Percentiles rank a stretch among this genome's conserved stretches.
Conservation (phyloP, 805 yeast species). For the Teunomyces stri region DNA sequence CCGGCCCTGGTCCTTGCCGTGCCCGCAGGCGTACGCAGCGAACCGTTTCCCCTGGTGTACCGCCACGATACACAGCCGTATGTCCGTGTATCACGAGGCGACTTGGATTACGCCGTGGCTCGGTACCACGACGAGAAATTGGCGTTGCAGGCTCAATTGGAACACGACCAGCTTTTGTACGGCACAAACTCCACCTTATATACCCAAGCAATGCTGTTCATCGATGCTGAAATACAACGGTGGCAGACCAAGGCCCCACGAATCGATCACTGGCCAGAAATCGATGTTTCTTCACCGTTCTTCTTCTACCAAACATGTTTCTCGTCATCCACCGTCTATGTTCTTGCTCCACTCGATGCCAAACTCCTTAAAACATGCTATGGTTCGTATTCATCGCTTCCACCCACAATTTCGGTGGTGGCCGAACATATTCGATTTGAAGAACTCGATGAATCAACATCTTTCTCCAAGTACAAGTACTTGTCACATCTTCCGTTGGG, state of each 20-base stretch:
- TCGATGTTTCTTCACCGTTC: conserved; percentile 26
- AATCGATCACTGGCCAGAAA: too few species aligned
- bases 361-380: conserved; percentile 65
- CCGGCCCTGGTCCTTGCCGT: conserved; percentile 49
- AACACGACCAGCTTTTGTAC: conserved; percentile 59
- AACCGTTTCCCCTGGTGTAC: conserved; percentile 56
- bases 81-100: conserved; percentile 70
- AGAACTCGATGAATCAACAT: conserved; percentile 59
- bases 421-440: conserved; percentile 73
- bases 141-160: conserved; percentile 48
- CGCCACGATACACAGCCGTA: conserved; percentile 37
- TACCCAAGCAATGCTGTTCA: conserved; percentile 53
- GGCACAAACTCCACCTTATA: conserved; percentile 58
- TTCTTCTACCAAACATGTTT: conserved; percentile 80
- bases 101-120: conserved; percentile 47
- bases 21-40: conserved; percentile 35
- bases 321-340: conserved; percentile 58
- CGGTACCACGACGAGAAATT: conserved; percentile 61
- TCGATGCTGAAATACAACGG: conserved; percentile 44
- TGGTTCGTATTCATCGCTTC: conserved; percentile 63
- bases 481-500: conserved; percentile 82
- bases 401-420: conserved; percentile 56
- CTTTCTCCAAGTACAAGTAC: conserved; percentile 61
- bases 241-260: conserved; percentile 26
- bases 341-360: conserved; percentile 76